A percentile compares a stretch with the other conserved stretches of the same genome.
Conservation (phyloP, 2,329 filamentous ascomycete species). For the Pseudogymnoascus verrucosus region DNA sequence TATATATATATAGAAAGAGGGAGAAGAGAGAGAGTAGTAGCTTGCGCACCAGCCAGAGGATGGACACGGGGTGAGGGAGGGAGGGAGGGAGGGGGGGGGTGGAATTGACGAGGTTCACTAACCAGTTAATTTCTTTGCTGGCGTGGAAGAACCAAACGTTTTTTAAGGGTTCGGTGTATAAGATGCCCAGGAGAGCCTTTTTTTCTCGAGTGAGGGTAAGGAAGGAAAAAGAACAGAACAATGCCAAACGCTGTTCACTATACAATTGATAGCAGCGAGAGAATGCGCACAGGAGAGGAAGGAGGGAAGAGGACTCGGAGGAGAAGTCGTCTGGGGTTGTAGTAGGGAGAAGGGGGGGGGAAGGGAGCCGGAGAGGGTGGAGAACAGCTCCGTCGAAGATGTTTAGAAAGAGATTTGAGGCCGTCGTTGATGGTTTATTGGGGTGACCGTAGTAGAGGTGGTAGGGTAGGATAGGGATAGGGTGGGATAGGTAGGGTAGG, state of each 20-base stretch:
- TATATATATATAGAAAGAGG: background rate
- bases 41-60: background rate
- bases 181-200: background rate
- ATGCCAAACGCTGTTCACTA: background rate
- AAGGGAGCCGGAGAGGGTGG: background rate
- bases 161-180: background rate
- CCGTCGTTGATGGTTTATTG: background rate
- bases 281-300: background rate
- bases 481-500: background rate
- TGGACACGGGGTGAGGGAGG: background rate
- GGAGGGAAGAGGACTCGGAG: background rate
- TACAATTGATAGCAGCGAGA: background rate
- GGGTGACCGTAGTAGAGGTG: background rate
- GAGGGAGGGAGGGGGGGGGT: background rate
- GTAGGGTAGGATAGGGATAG: no score
- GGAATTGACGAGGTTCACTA: background rate
- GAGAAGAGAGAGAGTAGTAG: background rate
- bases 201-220: background rate
- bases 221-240: background rate
- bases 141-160: background rate
- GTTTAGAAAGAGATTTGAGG: background rate
- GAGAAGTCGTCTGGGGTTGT: background rate
- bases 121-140: background rate
- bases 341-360: background rate
- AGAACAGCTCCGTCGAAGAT: background rate